Base-by-base conservation (phyloP, 306 rosid genomes). In the Datisca glomerata region DNA sequence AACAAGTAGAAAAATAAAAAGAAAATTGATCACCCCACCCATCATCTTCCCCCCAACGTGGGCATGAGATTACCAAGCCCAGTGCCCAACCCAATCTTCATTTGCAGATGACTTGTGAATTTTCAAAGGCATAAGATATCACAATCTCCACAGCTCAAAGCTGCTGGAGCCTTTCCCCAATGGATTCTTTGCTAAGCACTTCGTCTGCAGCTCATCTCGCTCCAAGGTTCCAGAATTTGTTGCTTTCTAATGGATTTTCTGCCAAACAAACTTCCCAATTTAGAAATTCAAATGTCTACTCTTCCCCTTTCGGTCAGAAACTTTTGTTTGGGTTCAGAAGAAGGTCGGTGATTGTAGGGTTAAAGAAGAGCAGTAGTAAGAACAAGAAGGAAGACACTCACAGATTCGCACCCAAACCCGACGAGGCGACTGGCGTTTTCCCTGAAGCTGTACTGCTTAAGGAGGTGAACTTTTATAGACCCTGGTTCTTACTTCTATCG, bases 371-470 rank as follows among this genome's bases (percentile, higher is more conserved):
- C 38, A 39, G 38, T 9, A 12, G 41, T 22, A 36, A 66, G 44
- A 51, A 59, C 45, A 64, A 72, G 40, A 70, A 65, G 51, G 71
- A 70, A 41, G 94, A 89, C 54, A 38, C 4, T 13, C 93, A 84
- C 37, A 69, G 68, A 60, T 74, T 70, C 29, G 64, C 51, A 2
- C 59, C 95, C 9, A 80, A 70, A 57, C 81, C 76, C 0, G 79
- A 80, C 24, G 98, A 84, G 52, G 64, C 51, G 47, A 69, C 72
- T 5, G 87, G 85, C 17, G 66, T 65, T 63, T 89, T 89, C 68
- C 97, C 98, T 35, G 95, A 89, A 70, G 74, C 98, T 20, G 91
- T 89, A 27, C 79, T 89, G 3, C 86, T 89, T 42, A 80, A 73
- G 77, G 66, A 80, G 95, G 98, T 72, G 54, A 2, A 7, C 10